These are phyloP conservation scores for Paecilomyces variotii DNA, from an alignment of 2,329 filamentous ascomycete genomes.

Conservation along the genomic window DNA sequence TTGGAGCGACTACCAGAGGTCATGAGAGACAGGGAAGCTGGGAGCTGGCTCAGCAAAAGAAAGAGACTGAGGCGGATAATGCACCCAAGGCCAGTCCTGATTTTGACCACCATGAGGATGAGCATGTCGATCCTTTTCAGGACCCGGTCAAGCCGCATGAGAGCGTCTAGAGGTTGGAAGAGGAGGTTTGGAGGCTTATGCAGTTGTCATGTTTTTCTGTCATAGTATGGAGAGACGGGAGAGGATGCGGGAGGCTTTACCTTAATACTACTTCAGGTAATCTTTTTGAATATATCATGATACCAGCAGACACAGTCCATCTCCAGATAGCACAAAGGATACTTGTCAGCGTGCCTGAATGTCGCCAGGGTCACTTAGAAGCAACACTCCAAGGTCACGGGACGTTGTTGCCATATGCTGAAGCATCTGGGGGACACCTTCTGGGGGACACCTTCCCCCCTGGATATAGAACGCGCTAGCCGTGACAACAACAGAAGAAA, in stretches of 20 bases:
- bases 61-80: slow-evolving; percentile 14
- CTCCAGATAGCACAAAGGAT: not conserved
- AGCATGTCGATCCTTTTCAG: slow-evolving; percentile 28
- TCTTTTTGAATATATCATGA: not conserved
- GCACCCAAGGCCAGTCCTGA: slow-evolving; percentile 22
- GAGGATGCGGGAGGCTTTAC: not conserved
- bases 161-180: slow-evolving; percentile 33
- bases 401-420: not conserved
- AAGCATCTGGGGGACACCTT: not conserved
- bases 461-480: not conserved
- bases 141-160: slow-evolving; percentile 41
- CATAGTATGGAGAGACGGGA: not conserved
- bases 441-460: not conserved
- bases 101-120: slow-evolving; percentile 38
- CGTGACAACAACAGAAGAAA: not conserved
- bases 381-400: not conserved
- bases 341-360: not conserved
- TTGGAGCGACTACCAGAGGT: slow-evolving; percentile 21
- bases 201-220: not conserved
- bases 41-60: slow-evolving; percentile 41
- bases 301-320: not conserved
- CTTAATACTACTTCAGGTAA: not conserved
- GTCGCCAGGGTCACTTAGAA: not conserved
- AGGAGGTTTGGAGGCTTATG: not conserved
- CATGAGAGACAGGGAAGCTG: slow-evolving; percentile 51